Evolutionary conservation across 805 yeast genomes (phyloP), one percentile per base, ranked within the genome.

Genomic region (Nakazawaea wyomingensis): DNA sequence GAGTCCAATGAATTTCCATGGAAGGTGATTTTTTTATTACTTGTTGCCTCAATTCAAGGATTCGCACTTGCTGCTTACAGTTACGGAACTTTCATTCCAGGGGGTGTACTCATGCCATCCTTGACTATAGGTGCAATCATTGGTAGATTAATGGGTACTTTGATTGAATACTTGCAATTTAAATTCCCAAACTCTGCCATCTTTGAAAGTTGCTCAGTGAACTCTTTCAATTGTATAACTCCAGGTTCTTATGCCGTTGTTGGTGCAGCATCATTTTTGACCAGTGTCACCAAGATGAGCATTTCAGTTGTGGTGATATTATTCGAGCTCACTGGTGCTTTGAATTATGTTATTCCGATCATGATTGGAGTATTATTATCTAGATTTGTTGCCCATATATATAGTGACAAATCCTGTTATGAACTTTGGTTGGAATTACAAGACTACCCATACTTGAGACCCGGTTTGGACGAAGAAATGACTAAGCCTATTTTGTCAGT

Each of bases 201-300:
- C 7, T 67, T 65, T 35, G 36, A 54, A 3, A 57, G 64, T 16
- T 72, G 77, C 48, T 74, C 44, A 61, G 73, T 54, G 21, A 65
- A 60, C 26, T 53, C 56, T 16, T 50, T 54, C 19, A 51, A 68
- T 44, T 80, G 93, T 51, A 79, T 87, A 8, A 82, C 89, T 1
- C 95, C 95, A 0, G 90, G 93, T 0, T 86, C 90, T 0, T 88
- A 87, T 55, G 95, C 95, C 0, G 83, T 87, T 8, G 86, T 88
- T 18, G 96, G 96, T 0, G 88, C 95, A 0, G 95, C 89, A 0
- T 72, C 95, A 1, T 83, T 85, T 43, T 67, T 86, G 50, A 78
- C 93, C 0, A 95, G 95, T 4, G 78, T 82, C 13, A 85, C 96
- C 3, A 78, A 86, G 50, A 74, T 87, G 63, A 85, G 90, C 4